Conservation (phyloP, 345 rosid species). For the Ailanthus altissimus region DNA sequence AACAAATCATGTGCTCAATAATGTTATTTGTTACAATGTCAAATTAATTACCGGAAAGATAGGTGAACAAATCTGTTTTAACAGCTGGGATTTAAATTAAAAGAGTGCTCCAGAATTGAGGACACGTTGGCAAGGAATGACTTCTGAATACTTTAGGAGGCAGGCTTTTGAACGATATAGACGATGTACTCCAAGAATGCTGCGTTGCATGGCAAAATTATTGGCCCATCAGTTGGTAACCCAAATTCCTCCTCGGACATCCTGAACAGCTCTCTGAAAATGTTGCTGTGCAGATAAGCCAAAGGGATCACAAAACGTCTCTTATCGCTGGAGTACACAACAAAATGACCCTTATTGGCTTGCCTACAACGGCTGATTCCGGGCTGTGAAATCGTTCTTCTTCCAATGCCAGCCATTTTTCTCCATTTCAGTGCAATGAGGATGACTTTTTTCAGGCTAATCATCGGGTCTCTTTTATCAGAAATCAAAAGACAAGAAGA, state of each 20-base stretch:
- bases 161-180: conserved; percentile 10
- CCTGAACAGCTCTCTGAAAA: conserved; percentile 37
- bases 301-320: conserved; percentile 40
- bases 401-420: conserved; percentile 22
- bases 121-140: neutral
- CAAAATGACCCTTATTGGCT: conserved; percentile 33
- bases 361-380: neutral
- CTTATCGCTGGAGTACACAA: conserved; percentile 33
- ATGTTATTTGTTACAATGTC: neutral
- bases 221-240: conserved; percentile 36
- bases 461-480: neutral
- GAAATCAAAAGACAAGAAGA: neutral
- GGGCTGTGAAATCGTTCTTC: conserved; percentile 11
- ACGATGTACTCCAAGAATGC: conserved; percentile 28
- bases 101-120: neutral
- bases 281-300: conserved; percentile 25
- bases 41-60: neutral
- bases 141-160: conserved; percentile 14
- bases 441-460: conserved; percentile 26
- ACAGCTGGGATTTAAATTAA: neutral
- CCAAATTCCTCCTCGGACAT: conserved; percentile 41
- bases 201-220: conserved; percentile 37
- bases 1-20: neutral
- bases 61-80: neutral
- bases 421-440: conserved; percentile 27